These are phyloP conservation scores for Coemansia sp. DNA, from an alignment of 192 early-diverging fungal genomes.

Conservation along the genomic window DNA sequence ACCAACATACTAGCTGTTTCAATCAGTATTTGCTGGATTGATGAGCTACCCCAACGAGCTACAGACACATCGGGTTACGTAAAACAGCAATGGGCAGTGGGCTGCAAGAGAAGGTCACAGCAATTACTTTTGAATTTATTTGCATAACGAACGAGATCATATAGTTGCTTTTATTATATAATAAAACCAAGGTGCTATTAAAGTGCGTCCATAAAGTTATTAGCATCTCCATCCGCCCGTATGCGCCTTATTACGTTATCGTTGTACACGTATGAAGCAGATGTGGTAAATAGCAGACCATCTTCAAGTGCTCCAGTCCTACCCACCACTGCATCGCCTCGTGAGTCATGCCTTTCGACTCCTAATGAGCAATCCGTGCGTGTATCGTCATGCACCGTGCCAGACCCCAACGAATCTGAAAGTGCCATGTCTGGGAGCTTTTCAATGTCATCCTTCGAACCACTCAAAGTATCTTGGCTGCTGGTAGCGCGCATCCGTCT, in stretches of 20 bases:
- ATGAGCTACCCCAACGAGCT: too few relatives aligned
- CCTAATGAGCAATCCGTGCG: conserved; percentile 4
- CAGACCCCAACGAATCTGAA: conserved; percentile 8
- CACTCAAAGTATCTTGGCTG: conserved; percentile 2
- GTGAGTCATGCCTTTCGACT: background rate
- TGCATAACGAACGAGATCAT: too few relatives aligned
- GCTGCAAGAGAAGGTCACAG: too few relatives aligned
- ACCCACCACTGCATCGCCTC: background rate
- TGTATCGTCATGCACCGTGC: conserved; percentile 2
- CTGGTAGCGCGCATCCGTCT: background rate
- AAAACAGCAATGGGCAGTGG: too few relatives aligned
- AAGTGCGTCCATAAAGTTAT: conserved; percentile 17
- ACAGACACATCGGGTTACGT: too few relatives aligned
- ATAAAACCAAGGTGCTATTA: background rate
- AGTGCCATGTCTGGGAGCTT: conserved; percentile 12
- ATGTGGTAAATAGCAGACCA: conserved; percentile 6
- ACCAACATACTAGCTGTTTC: too few relatives aligned
- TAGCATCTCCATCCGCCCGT: conserved; percentile 10
- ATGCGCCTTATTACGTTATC: conserved; percentile 28
- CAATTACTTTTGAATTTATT: too few relatives aligned
- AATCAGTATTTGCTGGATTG: too few relatives aligned
- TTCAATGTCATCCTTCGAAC: background rate
- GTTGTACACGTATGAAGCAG: conserved; percentile 13
- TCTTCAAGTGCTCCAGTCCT: conserved; percentile 16
- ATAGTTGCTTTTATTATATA: too few relatives aligned